A percentile compares a stretch with the other conserved stretches of the same genome.
Conservation (phyloP, 352 stramenopile species). For the Phytophthora lateralis region DNA sequence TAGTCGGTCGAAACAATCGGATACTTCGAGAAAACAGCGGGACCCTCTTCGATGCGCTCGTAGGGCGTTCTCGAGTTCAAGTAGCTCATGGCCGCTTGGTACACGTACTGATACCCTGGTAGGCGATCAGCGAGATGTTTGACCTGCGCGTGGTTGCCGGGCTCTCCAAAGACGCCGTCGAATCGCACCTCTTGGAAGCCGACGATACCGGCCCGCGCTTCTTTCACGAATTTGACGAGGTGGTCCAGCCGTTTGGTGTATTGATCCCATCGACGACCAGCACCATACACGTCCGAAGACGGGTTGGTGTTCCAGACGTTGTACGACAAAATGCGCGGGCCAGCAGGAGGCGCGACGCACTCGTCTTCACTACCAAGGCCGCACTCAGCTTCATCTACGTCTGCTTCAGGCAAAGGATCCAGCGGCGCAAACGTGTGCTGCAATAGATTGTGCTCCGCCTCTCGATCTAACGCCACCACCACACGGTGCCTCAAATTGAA, state of each 20-base stretch:
- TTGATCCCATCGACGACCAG: slow-evolving; percentile 58
- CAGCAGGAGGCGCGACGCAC: slow-evolving; percentile 14
- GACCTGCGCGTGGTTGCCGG: slow-evolving; percentile 73
- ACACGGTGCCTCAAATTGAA: slow-evolving; percentile 63
- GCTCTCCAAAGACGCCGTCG: slow-evolving; percentile 72
- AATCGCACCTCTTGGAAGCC: slow-evolving; percentile 90
- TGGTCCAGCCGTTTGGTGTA: slow-evolving; percentile 83
- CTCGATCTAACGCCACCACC: slow-evolving; percentile 73
- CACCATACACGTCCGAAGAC: slow-evolving; percentile 66
- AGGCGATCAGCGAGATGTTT: slow-evolving; percentile 72
- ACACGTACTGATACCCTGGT: slow-evolving; percentile 82
- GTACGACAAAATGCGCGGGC: slow-evolving; percentile 81
- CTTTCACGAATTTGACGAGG: slow-evolving; percentile 57
- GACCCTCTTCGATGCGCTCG: slow-evolving; percentile 87
- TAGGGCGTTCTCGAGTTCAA: slow-evolving; percentile 57
- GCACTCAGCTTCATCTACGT: slow-evolving; percentile 23
- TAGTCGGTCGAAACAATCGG: slow-evolving; percentile 86
- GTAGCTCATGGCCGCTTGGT: slow-evolving; percentile 89
- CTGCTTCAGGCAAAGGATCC: slow-evolving; percentile 5
- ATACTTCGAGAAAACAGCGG: slow-evolving; percentile 80
- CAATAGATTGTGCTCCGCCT: slow-evolving; percentile 71
- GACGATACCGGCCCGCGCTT: slow-evolving; percentile 69
- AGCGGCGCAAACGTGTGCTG: slow-evolving; percentile 66
- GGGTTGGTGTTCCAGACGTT: slow-evolving; percentile 93
- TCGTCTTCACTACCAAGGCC: slow-evolving; percentile 19